Conservation (phyloP, 1,139 yeast species). For the Suhomyces bokatorum region DNA sequence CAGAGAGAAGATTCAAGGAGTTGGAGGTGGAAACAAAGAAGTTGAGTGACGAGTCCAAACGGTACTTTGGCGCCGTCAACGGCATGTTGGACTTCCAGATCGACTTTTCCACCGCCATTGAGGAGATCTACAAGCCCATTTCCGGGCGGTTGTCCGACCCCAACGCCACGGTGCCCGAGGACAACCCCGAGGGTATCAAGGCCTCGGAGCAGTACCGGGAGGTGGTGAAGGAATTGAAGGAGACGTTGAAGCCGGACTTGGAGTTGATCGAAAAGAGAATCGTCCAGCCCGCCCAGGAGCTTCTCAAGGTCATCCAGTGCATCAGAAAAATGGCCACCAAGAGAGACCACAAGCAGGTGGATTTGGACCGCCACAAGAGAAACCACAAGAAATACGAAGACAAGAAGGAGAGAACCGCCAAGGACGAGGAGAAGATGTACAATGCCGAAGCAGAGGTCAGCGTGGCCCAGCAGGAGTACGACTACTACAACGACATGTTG, state of each 20-base stretch:
- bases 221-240: conserved; percentile 82
- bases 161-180: conserved; percentile 79
- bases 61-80: conserved; percentile 87
- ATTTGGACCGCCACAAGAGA: conserved; percentile 82
- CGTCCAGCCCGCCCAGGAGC: conserved; percentile 89
- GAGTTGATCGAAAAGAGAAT: conserved; percentile 89
- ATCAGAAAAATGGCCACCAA: conserved; percentile 93
- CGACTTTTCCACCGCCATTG: conserved; percentile 90
- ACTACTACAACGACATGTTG: conserved; percentile 92
- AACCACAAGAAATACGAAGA: conserved; percentile 69
- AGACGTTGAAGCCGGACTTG: conserved; percentile 85
- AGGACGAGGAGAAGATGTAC: conserved; percentile 90
- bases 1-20: conserved; percentile 93
- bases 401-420: conserved; percentile 78
- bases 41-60: conserved; percentile 83
- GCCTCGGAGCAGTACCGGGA: conserved; percentile 92
- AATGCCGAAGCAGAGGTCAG: conserved; percentile 86
- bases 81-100: conserved; percentile 93
- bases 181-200: conserved; percentile 92
- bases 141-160: conserved; percentile 92
- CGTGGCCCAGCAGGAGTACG: conserved; percentile 92
- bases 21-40: conserved; percentile 87
- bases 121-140: conserved; percentile 94
- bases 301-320: conserved; percentile 73
- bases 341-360: conserved; percentile 94